Percentiles rank a stretch among this genome's conserved stretches.
Conservation (phyloP, 2,329 filamentous ascomycete species). For the Claviceps maximensis region DNA sequence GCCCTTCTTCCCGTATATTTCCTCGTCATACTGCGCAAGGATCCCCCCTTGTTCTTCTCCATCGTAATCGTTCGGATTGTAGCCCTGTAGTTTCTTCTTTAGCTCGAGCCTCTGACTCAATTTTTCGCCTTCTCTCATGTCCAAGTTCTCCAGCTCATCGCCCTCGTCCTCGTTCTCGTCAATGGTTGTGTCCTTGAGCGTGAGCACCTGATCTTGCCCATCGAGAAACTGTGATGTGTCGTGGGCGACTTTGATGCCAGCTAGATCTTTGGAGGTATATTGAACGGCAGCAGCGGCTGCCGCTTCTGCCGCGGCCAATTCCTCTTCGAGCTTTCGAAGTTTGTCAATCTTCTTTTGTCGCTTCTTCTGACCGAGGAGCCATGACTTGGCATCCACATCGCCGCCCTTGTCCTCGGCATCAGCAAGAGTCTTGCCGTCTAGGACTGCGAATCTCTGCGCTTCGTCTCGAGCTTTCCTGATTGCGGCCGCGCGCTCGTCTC, state of each 20-base stretch:
- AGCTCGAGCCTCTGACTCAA: conserved; percentile 64
- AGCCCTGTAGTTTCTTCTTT: conserved; percentile 82
- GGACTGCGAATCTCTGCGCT: conserved; percentile 58
- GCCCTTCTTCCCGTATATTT: conserved; percentile 78
- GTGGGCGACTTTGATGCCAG: conserved; percentile 85
- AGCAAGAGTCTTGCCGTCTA: conserved; percentile 75
- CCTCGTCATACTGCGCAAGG: conserved; percentile 87
- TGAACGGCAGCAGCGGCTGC: conserved; percentile 47
- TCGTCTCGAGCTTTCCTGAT: conserved; percentile 80
- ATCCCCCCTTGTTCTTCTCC: conserved; percentile 53
- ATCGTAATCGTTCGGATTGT: conserved; percentile 69
- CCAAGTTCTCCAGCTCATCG: conserved; percentile 74
- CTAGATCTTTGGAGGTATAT: conserved; percentile 76
- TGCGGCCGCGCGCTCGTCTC: conserved; percentile 67
- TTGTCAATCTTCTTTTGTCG: conserved; percentile 82
- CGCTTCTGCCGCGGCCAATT: conserved; percentile 64
- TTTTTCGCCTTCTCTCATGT: conserved; percentile 58
- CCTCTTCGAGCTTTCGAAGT: conserved; percentile 57
- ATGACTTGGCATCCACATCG: conserved; percentile 66
- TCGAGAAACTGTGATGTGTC: conserved; percentile 71
- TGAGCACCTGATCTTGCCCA: conserved; percentile 76
- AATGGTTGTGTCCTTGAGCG: conserved; percentile 85
- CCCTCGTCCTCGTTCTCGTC: conserved; percentile 73
- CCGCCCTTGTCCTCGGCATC: conserved; percentile 54
- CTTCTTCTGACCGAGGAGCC: conserved; percentile 85